A percentile compares a stretch with the other conserved stretches of the same genome.
phyloP scores from a whole-genome alignment of 2,329 filamentous ascomycete genomes.

The Chaetoscypha palmicola region DNA sequence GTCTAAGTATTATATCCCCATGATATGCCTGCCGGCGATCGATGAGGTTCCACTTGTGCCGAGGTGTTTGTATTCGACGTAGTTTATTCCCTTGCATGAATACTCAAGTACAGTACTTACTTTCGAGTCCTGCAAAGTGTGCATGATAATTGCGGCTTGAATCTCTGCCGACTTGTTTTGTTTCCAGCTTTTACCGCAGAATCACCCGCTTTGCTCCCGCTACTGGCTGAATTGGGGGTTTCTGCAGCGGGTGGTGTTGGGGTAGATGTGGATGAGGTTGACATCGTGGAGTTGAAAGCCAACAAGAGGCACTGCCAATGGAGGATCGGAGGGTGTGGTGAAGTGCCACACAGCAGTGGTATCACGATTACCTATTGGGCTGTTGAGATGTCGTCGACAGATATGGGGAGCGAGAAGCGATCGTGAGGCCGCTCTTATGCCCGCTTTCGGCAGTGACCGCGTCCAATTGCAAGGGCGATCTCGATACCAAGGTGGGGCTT shows the following conservation, averaged over 20 bases:
- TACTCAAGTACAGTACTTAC: too few species aligned
- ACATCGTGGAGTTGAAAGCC: background rate
- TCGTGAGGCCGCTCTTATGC: too few species aligned
- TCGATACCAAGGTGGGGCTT: too few species aligned
- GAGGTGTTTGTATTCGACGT: too few species aligned
- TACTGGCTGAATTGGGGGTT: too few species aligned
- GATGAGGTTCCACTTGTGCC: too few species aligned
- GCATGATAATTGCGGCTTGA: constrained; percentile 26
- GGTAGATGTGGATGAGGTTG: background rate
- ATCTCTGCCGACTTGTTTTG: constrained; percentile 10
- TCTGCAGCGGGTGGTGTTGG: background rate
- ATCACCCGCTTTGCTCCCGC: constrained; percentile 1
- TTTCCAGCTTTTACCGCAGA: background rate
- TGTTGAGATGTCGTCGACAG: background rate
- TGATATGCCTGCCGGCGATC: too few species aligned
- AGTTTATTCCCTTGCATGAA: too few species aligned
- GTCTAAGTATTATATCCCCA: too few species aligned
- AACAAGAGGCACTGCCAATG: background rate
- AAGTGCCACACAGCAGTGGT: background rate
- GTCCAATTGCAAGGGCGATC: too few species aligned
- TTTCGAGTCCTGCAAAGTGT: constrained; percentile 25
- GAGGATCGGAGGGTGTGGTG: background rate
- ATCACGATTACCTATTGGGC: background rate
- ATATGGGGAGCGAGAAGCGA: background rate
- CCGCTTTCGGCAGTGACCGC: too few species aligned